Conservation (phyloP, 2,329 filamentous ascomycete species). For the Catunica adiposa region DNA sequence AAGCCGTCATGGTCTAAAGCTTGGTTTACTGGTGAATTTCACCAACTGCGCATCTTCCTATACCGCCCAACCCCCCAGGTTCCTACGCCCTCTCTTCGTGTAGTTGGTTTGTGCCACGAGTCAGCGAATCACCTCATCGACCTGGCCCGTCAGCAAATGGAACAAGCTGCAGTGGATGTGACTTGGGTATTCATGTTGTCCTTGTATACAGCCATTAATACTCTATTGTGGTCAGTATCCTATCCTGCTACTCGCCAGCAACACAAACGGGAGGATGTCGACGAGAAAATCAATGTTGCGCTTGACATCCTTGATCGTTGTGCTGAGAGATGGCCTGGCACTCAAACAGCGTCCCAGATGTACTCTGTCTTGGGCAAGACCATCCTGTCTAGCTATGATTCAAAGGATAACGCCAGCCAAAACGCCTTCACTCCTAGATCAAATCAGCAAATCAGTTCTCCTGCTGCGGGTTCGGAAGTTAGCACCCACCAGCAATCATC, state of each 20-base stretch:
- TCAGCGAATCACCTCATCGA: slow-evolving; percentile 69
- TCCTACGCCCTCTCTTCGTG: slow-evolving; percentile 62
- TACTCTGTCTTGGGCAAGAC: slow-evolving; percentile 75
- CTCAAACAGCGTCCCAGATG: slow-evolving; percentile 64
- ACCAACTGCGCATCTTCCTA: slow-evolving; percentile 76
- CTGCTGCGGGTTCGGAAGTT: slow-evolving; percentile 26
- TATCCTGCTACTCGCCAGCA: slow-evolving; percentile 65
- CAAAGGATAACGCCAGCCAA: slow-evolving; percentile 25
- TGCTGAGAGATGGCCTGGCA: slow-evolving; percentile 81
- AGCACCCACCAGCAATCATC: slow-evolving; percentile 2
- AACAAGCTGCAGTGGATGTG: slow-evolving; percentile 58
- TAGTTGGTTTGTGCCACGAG: slow-evolving; percentile 68
- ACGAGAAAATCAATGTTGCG: slow-evolving; percentile 55
- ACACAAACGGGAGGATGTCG: slow-evolving; percentile 58
- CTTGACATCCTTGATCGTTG: slow-evolving; percentile 66
- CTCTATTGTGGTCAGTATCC: slow-evolving; percentile 78
- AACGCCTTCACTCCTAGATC: slow-evolving; percentile 30
- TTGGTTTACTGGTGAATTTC: slow-evolving; percentile 37
- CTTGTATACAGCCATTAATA: slow-evolving; percentile 83
- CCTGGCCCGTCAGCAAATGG: slow-evolving; percentile 65
- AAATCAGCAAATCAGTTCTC: slow-evolving; percentile 31
- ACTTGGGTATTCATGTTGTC: slow-evolving; percentile 88
- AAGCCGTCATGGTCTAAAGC: slow-evolving; percentile 55
- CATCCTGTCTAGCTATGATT: slow-evolving; percentile 76
- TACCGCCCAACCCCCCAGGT: slow-evolving; percentile 87